Percentiles rank a stretch among this genome's conserved stretches.
Evolutionary conservation across 139 green algal genomes (phyloP).

Genomic region (Limnomonas spitsbergensis): DNA sequence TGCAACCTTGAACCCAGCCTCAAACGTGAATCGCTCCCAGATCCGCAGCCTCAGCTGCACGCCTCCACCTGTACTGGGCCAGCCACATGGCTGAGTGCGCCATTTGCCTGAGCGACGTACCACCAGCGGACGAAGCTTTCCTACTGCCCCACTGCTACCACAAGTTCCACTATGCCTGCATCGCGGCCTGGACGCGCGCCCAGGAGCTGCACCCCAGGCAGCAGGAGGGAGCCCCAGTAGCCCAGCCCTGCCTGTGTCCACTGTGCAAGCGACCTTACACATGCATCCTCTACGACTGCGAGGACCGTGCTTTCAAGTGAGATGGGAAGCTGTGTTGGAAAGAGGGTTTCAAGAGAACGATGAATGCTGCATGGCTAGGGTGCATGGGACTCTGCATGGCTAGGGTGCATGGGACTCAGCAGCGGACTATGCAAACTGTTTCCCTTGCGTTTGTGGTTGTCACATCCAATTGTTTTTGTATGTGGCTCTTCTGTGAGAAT

Average conservation of each 20-base stretch:
- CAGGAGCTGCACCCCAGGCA: neutral
- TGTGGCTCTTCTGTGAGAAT: neutral
- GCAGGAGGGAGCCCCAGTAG: neutral
- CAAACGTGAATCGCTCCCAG: too few relatives aligned
- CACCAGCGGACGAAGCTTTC: neutral
- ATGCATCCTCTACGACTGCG: neutral
- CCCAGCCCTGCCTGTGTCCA: neutral
- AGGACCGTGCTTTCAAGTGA: neutral
- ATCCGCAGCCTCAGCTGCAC: too few relatives aligned
- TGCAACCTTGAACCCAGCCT: too few relatives aligned
- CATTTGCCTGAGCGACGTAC: neutral
- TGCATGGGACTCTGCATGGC: neutral
- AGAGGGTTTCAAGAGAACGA: neutral
- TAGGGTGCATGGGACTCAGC: too few relatives aligned
- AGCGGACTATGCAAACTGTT: too few relatives aligned
- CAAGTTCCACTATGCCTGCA: neutral
- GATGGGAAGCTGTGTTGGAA: neutral
- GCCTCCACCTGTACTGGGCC: too few relatives aligned
- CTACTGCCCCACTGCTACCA: conserved; percentile 9
- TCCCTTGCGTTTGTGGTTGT: too few relatives aligned
- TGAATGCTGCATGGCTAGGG: neutral
- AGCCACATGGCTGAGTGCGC: too few relatives aligned
- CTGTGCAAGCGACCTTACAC: conserved; percentile 9
- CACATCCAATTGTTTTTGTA: neutral
- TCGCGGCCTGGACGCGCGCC: neutral